A percentile compares a stretch with the other conserved stretches of the same genome.
These are phyloP conservation scores for Tilletia walkeri DNA, from an alignment of 1,284 basidiomycete species.

Conservation along the genomic window DNA sequence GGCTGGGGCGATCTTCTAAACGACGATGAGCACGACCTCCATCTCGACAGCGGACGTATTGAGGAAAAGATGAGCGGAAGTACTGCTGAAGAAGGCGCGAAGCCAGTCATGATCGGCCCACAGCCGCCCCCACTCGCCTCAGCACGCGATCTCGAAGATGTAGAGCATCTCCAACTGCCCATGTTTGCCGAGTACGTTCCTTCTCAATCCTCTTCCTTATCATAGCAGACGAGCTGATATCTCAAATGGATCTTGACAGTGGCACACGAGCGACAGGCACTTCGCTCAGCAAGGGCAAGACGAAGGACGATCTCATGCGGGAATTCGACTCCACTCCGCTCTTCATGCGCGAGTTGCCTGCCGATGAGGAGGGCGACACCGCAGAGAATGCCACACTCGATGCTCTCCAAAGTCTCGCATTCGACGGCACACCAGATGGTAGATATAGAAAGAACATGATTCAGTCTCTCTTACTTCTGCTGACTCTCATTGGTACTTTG, in stretches of 20 bases:
- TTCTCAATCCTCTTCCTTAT: not conserved
- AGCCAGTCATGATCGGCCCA: not conserved
- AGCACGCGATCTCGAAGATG: not conserved
- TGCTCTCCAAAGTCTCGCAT: conserved; percentile 78
- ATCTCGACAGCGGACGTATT: too few species aligned
- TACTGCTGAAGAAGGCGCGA: not conserved
- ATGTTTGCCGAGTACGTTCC: conserved; percentile 5
- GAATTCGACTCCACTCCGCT: conserved; percentile 64
- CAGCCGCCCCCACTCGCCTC: not conserved
- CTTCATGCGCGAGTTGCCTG: conserved; percentile 86
- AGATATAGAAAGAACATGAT: conserved; percentile 55
- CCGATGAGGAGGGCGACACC: conserved; percentile 40
- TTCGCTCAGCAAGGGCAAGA: conserved; percentile 16
- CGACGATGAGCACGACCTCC: too few species aligned
- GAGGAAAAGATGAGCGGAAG: not conserved
- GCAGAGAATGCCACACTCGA: conserved; percentile 61
- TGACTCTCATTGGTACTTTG: not conserved
- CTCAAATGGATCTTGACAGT: not conserved
- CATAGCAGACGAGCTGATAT: not conserved
- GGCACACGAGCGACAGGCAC: conserved; percentile 12
- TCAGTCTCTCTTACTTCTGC: not conserved
- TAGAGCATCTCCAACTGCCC: not conserved
- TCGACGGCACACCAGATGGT: conserved; percentile 93
- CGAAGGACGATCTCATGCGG: conserved; percentile 27
- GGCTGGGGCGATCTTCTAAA: too few species aligned